Evolutionary conservation across 768 basidiomycete genomes (phyloP).

Genomic region (Termitomyces sp.): DNA sequence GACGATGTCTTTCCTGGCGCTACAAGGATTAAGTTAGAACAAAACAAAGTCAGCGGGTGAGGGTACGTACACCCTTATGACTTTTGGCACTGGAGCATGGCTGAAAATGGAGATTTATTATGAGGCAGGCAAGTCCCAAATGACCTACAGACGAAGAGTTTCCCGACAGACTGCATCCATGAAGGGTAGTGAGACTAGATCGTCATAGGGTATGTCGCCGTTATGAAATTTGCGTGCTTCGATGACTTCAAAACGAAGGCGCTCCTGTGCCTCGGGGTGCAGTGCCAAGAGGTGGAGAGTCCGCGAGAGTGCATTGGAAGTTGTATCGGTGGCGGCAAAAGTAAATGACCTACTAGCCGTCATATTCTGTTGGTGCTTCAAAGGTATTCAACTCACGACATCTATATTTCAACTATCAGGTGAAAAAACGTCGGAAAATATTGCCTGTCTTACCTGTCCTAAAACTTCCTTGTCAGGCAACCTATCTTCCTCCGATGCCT

Average conservation of each 20-base stretch:
- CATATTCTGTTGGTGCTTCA: not conserved
- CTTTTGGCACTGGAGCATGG: not conserved
- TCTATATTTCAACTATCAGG: not conserved
- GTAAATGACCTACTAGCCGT: not conserved
- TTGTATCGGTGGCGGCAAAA: constrained; percentile 1
- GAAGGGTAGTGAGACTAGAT: not conserved
- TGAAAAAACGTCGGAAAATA: not conserved
- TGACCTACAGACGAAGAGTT: not conserved
- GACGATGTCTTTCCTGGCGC: not conserved
- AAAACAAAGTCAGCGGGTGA: no score
- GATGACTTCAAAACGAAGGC: not conserved
- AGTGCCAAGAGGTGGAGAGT: not conserved
- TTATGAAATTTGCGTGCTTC: not conserved
- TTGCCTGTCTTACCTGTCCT: not conserved
- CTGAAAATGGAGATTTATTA: not conserved
- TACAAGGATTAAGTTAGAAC: not conserved
- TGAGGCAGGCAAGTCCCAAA: not conserved
- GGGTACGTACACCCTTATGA: not conserved
- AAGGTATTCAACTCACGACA: not conserved
- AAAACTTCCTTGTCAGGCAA: not conserved
- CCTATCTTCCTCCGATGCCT: not conserved
- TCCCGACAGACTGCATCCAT: constrained; percentile 1
- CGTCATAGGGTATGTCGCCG: not conserved
- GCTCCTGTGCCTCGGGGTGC: not conserved
- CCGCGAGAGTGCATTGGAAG: not conserved